A percentile compares a stretch with the other conserved stretches of the same genome.
Evolutionary conservation across 176 grass and related monocot genomes (phyloP).

Genomic region (Oryza longistaminata): DNA sequence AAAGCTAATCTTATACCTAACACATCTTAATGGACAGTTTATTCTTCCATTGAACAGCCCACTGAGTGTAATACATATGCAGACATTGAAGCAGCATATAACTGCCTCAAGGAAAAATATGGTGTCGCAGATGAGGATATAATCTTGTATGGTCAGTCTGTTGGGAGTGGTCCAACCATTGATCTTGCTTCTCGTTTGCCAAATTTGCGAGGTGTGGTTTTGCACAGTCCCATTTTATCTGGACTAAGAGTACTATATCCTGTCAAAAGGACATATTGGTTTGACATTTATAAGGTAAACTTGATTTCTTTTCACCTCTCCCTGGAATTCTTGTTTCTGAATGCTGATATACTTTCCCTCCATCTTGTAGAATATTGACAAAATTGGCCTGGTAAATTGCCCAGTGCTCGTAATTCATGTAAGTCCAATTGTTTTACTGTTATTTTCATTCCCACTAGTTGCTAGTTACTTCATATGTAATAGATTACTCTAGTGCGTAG

Average conservation of each 20-base stretch:
- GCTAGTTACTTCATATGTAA: background rate
- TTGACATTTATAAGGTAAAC: conserved; percentile 96
- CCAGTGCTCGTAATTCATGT: conserved; percentile 90
- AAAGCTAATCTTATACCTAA: conserved; percentile 43
- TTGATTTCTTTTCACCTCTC: background rate
- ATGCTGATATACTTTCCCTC: conserved; percentile 39
- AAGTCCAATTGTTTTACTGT: conserved; percentile 40
- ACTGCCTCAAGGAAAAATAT: conserved; percentile 89
- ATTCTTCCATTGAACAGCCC: conserved; percentile 78
- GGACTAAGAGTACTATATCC: conserved; percentile 88
- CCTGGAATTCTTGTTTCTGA: conserved; percentile 7
- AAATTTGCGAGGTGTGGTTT: conserved; percentile 82
- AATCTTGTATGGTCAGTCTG: conserved; percentile 87
- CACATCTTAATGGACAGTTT: conserved; percentile 56
- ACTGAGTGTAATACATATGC: conserved; percentile 95
- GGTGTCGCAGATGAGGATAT: conserved; percentile 73
- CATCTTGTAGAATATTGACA: conserved; percentile 73
- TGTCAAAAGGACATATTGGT: conserved; percentile 79
- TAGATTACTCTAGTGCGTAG: conserved; percentile 14
- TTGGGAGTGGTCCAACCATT: conserved; percentile 90
- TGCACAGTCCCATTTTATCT: conserved; percentile 89
- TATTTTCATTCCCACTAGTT: background rate
- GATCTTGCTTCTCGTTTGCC: conserved; percentile 83
- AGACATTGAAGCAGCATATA: conserved; percentile 93
- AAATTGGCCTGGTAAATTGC: conserved; percentile 76